Base-by-base conservation (phyloP, 2,329 filamentous ascomycete species). In the Fusarium floridanum region DNA sequence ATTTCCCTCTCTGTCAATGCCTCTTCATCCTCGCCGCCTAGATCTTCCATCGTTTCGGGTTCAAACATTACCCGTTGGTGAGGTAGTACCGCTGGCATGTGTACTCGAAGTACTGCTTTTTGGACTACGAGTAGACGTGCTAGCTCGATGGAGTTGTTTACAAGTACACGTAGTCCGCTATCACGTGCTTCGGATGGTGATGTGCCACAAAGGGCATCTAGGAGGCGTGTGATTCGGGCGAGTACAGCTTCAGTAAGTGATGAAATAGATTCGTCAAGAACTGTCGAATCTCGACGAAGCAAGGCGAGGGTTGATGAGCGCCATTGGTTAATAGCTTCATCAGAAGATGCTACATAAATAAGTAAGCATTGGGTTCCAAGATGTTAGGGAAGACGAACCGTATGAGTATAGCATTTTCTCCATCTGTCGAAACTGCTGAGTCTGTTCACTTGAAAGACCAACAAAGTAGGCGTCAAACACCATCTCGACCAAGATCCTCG, bases 401-500 rank as follows among this genome's bases (percentile, higher is more conserved):
- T 73, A 78, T 17, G 76, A 79, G 59, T 71, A 74, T 9, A 78
- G 39, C 10, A 77, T 64, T 6, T 82, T 78, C 79, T 91, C 88
- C 67, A 87, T 82, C 62, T 86, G 82, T n/a, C 83, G 81, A 17
- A 92, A 83, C 67, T 87, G 86, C 22, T 80, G 78, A 14, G 87
- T 86, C 72, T 89, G 86, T n/a, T 90, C 87, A 17, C 83, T 82
- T 0, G 89, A 85, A 12, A 93, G 81, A 0, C 92, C 92, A 27
- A 91, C 88, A 76, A 92, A 92, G 79, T 93, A 92, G 50, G 87
- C 83, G 39, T 86, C 83, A 76, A 94, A 93, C 48, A 94, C 83
- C 66, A 84, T 86, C 45, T 92, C 89, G 55, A 92, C 88, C 55
- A 94, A 79, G 45, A 92, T 83, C 64, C 83, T 85, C 6, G 90